Base-by-base conservation (phyloP, 2,329 filamentous ascomycete species). In the Xylariales sp. region DNA sequence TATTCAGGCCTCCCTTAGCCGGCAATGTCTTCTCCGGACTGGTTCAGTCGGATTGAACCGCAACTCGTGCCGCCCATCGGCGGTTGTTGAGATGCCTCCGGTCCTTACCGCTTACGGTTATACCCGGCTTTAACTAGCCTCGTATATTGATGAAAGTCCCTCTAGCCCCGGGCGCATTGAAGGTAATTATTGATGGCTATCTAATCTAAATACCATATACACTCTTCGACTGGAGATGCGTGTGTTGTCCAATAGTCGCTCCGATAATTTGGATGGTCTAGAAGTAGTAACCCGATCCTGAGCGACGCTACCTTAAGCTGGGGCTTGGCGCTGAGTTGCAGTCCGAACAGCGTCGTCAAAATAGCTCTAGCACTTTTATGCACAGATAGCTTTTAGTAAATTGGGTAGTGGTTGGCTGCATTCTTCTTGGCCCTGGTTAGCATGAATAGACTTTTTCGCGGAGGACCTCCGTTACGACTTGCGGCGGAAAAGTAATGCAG, bases 31-130 rank as follows among this genome's bases (percentile, higher is more conserved):
- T 43, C 36, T 55, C 53, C 18, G 53, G 18, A 7, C 14, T 7
- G 41, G 36, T 43, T 16, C 53, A 43, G 23, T 23, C 53, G 18
- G 28, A 43, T 16, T 9, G 5, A 32, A 12, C 28, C 7, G 12
- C 53, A 18, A 36, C 30, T 9, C 30, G 18, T 46, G 34, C 57
- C 45, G 45, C 28, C 32, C n/a, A 32, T 8, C 32, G 12, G 32
- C 16, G 16, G 32, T 30, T 60, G 14, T n/a, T 28, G 32, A 39
- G 45, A 2, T 14, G 43, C 23, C 30, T 34, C 23, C 57, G 57
- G 57, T 39, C 32, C 57, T 60, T 60, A 50, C 57, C n/a, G 23
- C 30, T 50, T 60, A 41, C 12, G 32, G 57, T 50, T 18, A 60
- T 39, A 5, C 6, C 57, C 57, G 57, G 9, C 32, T 12, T 28